Percentiles rank a stretch among this genome's conserved stretches.
phyloP scores from a whole-genome alignment of 495 filamentous ascomycete genomes.

The Beverwykella pulmonaria region DNA sequence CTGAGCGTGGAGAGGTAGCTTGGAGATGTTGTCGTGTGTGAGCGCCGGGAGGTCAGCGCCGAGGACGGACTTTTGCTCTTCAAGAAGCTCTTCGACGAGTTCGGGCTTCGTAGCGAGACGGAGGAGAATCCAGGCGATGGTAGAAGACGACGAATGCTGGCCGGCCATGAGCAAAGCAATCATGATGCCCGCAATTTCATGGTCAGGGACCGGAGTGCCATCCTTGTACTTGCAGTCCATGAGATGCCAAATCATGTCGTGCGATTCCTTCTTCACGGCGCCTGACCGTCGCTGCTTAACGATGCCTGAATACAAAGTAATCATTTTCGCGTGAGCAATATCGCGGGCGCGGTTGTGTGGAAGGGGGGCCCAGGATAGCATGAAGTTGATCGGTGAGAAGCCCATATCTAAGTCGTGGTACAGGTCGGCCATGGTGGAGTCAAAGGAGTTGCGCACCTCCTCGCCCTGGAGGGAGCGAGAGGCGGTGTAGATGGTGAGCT shows the following conservation, averaged over 20 bases:
- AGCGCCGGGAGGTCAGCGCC: slow-evolving; percentile 56
- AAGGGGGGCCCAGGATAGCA: slow-evolving; percentile 64
- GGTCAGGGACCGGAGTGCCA: slow-evolving; percentile 61
- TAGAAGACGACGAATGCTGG: slow-evolving; percentile 65
- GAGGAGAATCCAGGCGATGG: slow-evolving; percentile 63
- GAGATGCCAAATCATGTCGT: slow-evolving; percentile 72
- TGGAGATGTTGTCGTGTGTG: slow-evolving; percentile 57
- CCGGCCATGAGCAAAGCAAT: slow-evolving; percentile 69
- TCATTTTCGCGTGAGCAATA: slow-evolving; percentile 59
- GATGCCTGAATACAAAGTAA: slow-evolving; percentile 62
- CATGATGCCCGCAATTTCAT: slow-evolving; percentile 69
- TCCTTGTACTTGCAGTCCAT: slow-evolving; percentile 67
- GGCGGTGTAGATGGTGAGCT: slow-evolving; percentile 68
- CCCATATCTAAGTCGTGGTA: slow-evolving; percentile 70
- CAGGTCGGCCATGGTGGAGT: slow-evolving; percentile 63
- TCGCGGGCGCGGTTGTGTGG: slow-evolving; percentile 66
- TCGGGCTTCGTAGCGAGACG: slow-evolving; percentile 59
- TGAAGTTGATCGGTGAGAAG: slow-evolving; percentile 68
- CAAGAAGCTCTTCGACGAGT: slow-evolving; percentile 60
- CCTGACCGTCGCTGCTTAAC: slow-evolving; percentile 56
- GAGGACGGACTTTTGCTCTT: slow-evolving; percentile 57
- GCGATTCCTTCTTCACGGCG: slow-evolving; percentile 55
- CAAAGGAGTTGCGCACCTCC: slow-evolving; percentile 64
- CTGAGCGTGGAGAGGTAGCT: slow-evolving; percentile 59
- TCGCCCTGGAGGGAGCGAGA: slow-evolving; percentile 66